Conservation (phyloP, 371 early-diverging fungal species). For the Mortierella polycephala region DNA sequence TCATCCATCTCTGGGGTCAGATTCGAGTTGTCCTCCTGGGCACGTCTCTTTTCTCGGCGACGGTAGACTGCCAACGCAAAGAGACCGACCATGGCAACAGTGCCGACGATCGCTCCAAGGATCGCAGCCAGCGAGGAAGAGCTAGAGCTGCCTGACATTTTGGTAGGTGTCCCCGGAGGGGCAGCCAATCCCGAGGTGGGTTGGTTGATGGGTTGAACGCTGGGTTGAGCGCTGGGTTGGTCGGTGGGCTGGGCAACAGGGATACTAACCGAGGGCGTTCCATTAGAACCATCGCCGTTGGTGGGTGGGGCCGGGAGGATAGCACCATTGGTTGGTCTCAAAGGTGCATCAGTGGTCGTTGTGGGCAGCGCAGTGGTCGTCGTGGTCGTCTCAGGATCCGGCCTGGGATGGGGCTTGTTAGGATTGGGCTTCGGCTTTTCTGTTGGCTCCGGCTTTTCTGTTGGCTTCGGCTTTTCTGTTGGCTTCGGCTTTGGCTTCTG, state of each 20-base stretch:
- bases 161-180: neutral
- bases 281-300: too few relatives aligned
- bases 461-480: neutral
- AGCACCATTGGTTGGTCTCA: too few relatives aligned
- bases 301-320: too few relatives aligned
- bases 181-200: conserved; percentile 3
- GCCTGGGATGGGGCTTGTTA: neutral
- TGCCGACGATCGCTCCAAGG: conserved; percentile 35
- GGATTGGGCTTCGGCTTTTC: neutral
- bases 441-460: neutral
- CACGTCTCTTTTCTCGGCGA: conserved; percentile 27
- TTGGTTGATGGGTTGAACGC: neutral
- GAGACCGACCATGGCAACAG: conserved; percentile 35
- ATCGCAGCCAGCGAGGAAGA: conserved; percentile 16
- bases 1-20: conserved; percentile 31
- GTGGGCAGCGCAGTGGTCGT: neutral
- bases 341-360: neutral
- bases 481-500: neutral
- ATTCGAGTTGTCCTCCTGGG: conserved; percentile 8
- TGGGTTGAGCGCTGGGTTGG: neutral
- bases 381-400: neutral
- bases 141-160: conserved; percentile 31
- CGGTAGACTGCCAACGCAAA: conserved; percentile 46
- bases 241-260: too few relatives aligned
- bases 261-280: too few relatives aligned